A percentile compares a stretch with the other conserved stretches of the same genome.
Evolutionary conservation across 176 grass and related monocot genomes (phyloP).

Genomic region (Aegilops sharonensis): DNA sequence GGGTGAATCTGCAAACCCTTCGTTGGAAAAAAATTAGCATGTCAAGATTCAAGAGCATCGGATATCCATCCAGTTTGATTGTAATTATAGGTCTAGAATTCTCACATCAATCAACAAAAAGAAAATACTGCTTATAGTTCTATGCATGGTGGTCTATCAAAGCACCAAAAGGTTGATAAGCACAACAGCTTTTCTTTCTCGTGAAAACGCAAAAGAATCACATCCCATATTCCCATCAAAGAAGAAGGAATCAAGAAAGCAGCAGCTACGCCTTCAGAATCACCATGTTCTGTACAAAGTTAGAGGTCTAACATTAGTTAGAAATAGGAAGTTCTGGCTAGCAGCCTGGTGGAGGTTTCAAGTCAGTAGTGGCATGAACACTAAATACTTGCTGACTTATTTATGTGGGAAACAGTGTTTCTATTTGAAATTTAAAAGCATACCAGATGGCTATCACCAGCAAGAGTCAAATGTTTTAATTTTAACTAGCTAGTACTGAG

Average conservation of each 20-base stretch:
- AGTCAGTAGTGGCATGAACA: not conserved
- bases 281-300: slow-evolving; percentile 12
- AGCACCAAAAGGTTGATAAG: slow-evolving; percentile 47
- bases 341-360: not conserved
- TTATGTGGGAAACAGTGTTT: not conserved
- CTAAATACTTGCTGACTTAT: not conserved
- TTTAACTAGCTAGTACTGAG: not conserved
- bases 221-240: slow-evolving; percentile 3
- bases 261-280: slow-evolving; percentile 8
- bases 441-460: not conserved
- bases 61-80: not conserved
- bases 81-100: not conserved
- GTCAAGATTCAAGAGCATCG: not conserved
- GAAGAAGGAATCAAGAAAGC: slow-evolving; percentile 26
- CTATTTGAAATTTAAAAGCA: not conserved
- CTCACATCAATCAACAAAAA: slow-evolving; percentile 16
- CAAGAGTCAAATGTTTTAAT: not conserved
- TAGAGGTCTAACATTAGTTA: not conserved
- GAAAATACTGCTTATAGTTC: slow-evolving; percentile 15
- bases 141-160: slow-evolving; percentile 16
- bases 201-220: slow-evolving; percentile 22
- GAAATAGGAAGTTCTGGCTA: not conserved
- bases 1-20: not conserved
- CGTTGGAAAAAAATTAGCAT: not conserved
- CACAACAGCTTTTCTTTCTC: slow-evolving; percentile 33